These are phyloP conservation scores for Erucastrum elatum DNA, from an alignment of 345 rosid genomes.

Conservation along the genomic window DNA sequence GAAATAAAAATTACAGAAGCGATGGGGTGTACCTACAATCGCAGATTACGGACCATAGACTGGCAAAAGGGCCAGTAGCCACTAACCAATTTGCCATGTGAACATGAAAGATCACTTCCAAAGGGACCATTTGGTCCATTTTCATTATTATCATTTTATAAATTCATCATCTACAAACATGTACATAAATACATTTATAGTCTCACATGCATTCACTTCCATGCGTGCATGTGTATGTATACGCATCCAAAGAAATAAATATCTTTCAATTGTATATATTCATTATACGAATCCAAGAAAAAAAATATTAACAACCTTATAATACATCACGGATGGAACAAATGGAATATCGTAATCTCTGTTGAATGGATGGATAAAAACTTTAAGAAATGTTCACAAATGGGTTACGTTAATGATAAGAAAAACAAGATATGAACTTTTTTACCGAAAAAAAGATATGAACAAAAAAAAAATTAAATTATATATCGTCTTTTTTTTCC, in stretches of 20 bases:
- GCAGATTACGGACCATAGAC: constrained; percentile 32
- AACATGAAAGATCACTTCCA: constrained; percentile 34
- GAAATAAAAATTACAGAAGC: constrained; percentile 32
- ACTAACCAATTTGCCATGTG: constrained; percentile 39
- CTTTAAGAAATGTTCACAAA: not conserved
- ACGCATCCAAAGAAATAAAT: not conserved
- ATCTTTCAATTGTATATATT: not conserved
- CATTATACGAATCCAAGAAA: not conserved
- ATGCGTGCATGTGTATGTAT: constrained; percentile 2
- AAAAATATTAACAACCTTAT: not conserved
- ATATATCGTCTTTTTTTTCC: not conserved
- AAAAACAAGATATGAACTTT: not conserved
- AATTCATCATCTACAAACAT: constrained; percentile 20
- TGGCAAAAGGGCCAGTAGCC: constrained; percentile 34
- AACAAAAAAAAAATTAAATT: not conserved
- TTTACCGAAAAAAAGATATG: not conserved
- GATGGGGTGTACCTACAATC: constrained; percentile 27
- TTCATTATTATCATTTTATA: constrained; percentile 11
- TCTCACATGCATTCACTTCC: constrained; percentile 18
- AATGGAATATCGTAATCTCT: not conserved
- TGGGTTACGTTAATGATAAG: not conserved
- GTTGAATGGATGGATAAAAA: not conserved
- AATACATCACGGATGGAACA: not conserved
- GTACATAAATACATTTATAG: constrained; percentile 5
- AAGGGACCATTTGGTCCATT: constrained; percentile 34